Evolutionary conservation across 1,139 yeast species (phyloP).

Genomic region (Tardiomyces digboiensis): DNA sequence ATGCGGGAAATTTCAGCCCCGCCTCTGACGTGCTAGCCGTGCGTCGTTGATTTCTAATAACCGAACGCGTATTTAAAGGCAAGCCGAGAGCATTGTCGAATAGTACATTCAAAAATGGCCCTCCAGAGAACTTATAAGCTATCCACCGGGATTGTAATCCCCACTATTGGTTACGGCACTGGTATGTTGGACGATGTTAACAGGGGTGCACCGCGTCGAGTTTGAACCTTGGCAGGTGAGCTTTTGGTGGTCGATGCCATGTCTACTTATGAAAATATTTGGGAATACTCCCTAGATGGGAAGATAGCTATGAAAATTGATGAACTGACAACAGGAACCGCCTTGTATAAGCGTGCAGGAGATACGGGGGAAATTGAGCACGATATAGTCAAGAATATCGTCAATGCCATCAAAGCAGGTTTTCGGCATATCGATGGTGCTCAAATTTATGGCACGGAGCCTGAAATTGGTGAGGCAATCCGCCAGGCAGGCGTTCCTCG

Average conservation of each 20-base stretch:
- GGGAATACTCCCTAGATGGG: too few relatives aligned
- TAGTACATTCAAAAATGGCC: too few relatives aligned
- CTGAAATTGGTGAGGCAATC: slow-evolving; percentile 17
- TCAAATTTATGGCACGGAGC: slow-evolving; percentile 15
- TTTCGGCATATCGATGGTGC: slow-evolving; percentile 16
- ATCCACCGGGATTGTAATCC: not conserved
- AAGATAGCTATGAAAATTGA: too few relatives aligned
- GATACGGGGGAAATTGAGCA: slow-evolving; percentile 6
- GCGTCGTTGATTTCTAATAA: too few relatives aligned
- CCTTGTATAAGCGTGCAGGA: not conserved
- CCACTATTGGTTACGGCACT: not conserved
- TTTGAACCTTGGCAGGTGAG: too few relatives aligned
- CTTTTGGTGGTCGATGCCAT: too few relatives aligned
- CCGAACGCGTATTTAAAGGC: too few relatives aligned
- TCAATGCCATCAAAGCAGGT: slow-evolving; percentile 18
- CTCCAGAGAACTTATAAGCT: not conserved
- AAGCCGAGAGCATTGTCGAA: too few relatives aligned
- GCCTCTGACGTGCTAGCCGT: too few relatives aligned
- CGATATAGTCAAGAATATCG: slow-evolving; percentile 15
- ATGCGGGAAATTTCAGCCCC: too few relatives aligned
- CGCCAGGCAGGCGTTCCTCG: slow-evolving; percentile 38
- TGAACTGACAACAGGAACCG: not conserved
- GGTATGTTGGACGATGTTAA: not conserved
- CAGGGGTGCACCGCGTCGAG: too few relatives aligned
- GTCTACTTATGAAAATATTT: too few relatives aligned